Percentiles rank a stretch among this genome's conserved stretches.
Conservation (phyloP, 176 grass and related monocot genomes). For the Triticum monococcum region DNA sequence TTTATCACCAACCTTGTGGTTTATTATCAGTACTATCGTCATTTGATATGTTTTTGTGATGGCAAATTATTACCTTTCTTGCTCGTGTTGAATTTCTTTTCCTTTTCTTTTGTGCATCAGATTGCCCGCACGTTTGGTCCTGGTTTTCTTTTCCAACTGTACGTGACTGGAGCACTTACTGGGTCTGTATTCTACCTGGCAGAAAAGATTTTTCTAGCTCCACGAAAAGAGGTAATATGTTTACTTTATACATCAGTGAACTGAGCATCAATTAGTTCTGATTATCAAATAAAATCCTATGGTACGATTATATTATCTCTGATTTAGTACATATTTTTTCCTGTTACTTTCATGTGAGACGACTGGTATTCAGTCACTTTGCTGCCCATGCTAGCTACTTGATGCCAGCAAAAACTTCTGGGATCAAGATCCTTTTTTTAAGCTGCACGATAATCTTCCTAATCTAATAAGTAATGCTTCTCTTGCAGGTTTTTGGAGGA, state of each 20-base stretch:
- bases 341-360: constrained; percentile 4
- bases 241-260: constrained; percentile 12
- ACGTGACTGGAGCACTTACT: constrained; percentile 66
- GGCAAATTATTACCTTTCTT: constrained; percentile 8
- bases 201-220: constrained; percentile 61
- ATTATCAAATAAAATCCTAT: constrained; percentile 1
- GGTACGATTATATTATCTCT: neutral
- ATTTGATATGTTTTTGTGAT: neutral
- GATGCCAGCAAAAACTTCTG: neutral
- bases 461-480: constrained; percentile 11
- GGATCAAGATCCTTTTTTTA: neutral
- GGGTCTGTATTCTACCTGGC: constrained; percentile 74
- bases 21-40: no score
- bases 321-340: neutral
- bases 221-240: constrained; percentile 47
- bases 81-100: constrained; percentile 3
- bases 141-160: no score
- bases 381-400: neutral
- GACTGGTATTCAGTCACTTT: neutral
- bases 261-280: neutral
- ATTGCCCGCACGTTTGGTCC: no score
- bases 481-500: constrained; percentile 62
- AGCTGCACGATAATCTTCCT: neutral
- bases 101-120: constrained; percentile 34
- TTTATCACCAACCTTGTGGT: no score